Evolutionary conservation across 306 rosid genomes (phyloP), one percentile per base, ranked within the genome.

Genomic region (Ormosia semicastrata): DNA sequence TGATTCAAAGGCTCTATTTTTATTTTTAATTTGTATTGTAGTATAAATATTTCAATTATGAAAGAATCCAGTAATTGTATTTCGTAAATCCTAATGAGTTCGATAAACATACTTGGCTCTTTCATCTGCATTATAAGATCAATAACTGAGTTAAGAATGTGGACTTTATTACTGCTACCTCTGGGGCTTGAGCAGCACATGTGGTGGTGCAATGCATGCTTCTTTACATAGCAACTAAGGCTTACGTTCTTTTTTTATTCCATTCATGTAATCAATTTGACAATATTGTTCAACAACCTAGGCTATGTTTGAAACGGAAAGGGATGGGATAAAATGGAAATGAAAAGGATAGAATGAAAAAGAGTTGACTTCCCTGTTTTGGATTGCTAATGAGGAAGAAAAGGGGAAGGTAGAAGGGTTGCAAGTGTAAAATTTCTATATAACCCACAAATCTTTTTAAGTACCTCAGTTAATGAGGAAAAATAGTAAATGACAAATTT

Each of bases 381-480:
- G 78, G 78, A 69, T n/a, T 33, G 13, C 71, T 73, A 53, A 32
- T 3, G 64, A 76, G 37, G 64, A 29, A 76, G 14, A 64, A 17
- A 76, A 49, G 50, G 49, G 29, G 40, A 76, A 46, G 17, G 34
- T 6, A 60, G 17, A 34, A 11, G 47, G 41, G 18, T 49, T 9
- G n/a, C 10, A 8, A 77, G 65, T 50, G 52, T 64, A 3, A 65
- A 13, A 12, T 70, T 24, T 13, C 17, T 39, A 37, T 13, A 11
- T 47, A 46, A 36, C 54, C 71, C 52, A 44, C 2, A 8, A 44
- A 30, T n/a, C n/a, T n/a, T 37, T 77, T 69, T 6, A 58, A 44
- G 53, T 60, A 60, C 24, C 32, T 62, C 34, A 8, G 17, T 62
- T 39, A 49, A 78, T 34, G 3, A 71, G 70, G 50, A 66, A 64